Base-by-base conservation (phyloP, 164 flowering plant genomes). In the Chloranthus sessilifolius region DNA sequence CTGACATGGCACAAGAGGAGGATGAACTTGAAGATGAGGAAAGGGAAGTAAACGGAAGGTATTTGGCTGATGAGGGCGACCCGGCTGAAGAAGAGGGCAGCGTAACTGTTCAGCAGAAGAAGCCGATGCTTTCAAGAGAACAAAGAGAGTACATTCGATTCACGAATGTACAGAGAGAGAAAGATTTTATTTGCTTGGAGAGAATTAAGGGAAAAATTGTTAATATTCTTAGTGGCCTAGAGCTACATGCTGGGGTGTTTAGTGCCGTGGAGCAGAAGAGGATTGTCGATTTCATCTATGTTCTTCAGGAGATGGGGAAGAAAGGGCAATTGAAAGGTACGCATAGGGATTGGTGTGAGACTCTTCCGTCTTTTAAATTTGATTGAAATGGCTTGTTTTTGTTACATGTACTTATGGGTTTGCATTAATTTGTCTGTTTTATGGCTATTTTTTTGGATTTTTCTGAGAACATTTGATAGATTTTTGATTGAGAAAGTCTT, bases 231-330 rank as follows among this genome's bases (percentile, higher is more conserved):
- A 77, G 78, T 1, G 96, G 99, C 10, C 82, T 92, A 11, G 99
- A 92, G 62, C 85, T 92, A 12, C 99, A 92, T 33, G 47, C 62
- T 1, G 78, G 88, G 30, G 68, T 92, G 44, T 88, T 88, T 53
- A 92, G 95, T 68, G 84, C 87, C 9, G 85, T 66, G 3, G 96
- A 92, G 39, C 99, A 92, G 74, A 86, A 73, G 65, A 73, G 85
- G 63, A 83, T 92, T 16, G 95, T 92, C 55, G 72, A 79, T 15
- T 66, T 4, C 56, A 72, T 92, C 5, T 79, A 78, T 63, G 53
- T 16, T 8, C 84, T 88, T 46, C 79, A 75, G 36, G 84, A 86
- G 67, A 80, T 23, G 77, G 99, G 95, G 56, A 74, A 25, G 61
- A 76, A 70, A 12, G 81, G 91, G 17, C 54, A 82, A 52, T 45